Conservation (phyloP, 164 flowering plant species). For the Tetrastigma voinierianum region DNA sequence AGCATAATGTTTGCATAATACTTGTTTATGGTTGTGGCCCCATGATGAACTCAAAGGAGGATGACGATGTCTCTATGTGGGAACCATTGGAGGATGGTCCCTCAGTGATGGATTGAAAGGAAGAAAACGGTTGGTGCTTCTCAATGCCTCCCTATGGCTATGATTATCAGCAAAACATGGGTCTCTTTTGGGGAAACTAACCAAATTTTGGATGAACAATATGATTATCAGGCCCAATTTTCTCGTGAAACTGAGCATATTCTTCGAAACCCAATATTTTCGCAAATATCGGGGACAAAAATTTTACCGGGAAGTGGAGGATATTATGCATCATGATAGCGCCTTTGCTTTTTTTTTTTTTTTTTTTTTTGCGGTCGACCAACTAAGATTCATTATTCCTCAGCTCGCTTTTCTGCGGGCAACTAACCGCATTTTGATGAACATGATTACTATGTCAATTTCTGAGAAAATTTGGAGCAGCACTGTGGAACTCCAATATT, state of each 20-base stretch:
- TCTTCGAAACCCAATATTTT: background rate
- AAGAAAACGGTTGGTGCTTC: slow-evolving; percentile 15
- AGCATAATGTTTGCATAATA: slow-evolving; percentile 44
- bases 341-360: background rate
- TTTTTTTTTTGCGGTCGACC: too few species aligned
- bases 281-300: background rate
- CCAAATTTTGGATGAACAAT: too few species aligned
- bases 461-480: too few species aligned
- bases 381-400: too few species aligned
- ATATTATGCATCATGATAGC: background rate
- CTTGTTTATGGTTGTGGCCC: slow-evolving; percentile 12
- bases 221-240: background rate
- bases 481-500: too few species aligned
- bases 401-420: too few species aligned
- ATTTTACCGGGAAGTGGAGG: background rate
- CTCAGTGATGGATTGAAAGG: too few species aligned
- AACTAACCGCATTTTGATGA: too few species aligned
- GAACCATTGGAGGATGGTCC: slow-evolving; percentile 10
- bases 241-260: background rate
- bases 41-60: background rate
- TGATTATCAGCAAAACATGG: too few species aligned
- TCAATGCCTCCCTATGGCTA: slow-evolving; percentile 21
- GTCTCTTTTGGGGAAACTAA: too few species aligned
- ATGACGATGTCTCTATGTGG: background rate
- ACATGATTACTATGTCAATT: too few species aligned